Evolutionary conservation across 2,329 filamentous ascomycete species (phyloP), one percentile per base, ranked within the genome.

Genomic region (Aspergillus ochraceoroseus): DNA sequence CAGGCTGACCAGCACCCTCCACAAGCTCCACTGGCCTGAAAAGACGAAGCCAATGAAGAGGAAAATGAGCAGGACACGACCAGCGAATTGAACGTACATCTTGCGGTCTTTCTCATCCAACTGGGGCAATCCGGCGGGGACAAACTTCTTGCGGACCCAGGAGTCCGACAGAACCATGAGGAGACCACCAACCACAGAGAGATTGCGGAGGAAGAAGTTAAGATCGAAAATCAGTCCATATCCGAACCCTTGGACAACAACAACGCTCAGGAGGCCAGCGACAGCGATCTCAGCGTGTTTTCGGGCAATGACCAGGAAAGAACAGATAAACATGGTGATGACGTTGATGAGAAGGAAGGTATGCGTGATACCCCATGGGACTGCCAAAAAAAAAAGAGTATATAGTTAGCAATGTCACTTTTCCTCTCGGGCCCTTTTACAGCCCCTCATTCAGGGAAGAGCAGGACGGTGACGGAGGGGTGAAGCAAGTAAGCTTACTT

Each of bases 1-100:
- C 49, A 88, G 57, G 52, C 85, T 92, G 53, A 95, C 89, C 38
- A 88, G 57, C 35, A 96, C 77, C 61, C 92, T 81, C 77, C 88
- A 88, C 59, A 95, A 69, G 59, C 80, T 86, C 92, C 92, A 98
- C 59, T 89, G 76, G 54, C 92, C 92, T 42, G 87, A 86, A 71
- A 95, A 95, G 57, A 98, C 85, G 61, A 98, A 98, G 45, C 92
- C 92, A 53, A 95, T 67, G 67, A 98, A 98, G 54, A 98, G 77
- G 79, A 98, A 95, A 71, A 98, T 96, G 57, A 98, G 76, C 52
- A 98, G 76, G 23, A 98, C 87, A 55, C 92, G 83, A 23, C 92
- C 92, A 53, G 92, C 92, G 48, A 98, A 83, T 79, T 96, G 92
- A 72, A 98, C 94, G 76, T 98, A 98, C 90, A 96, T 96, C 79